Percentiles rank a stretch among this genome's conserved stretches.
These are phyloP conservation scores for Collybiopsis confluens DNA, from an alignment of 768 basidiomycete species.

Conservation along the genomic window DNA sequence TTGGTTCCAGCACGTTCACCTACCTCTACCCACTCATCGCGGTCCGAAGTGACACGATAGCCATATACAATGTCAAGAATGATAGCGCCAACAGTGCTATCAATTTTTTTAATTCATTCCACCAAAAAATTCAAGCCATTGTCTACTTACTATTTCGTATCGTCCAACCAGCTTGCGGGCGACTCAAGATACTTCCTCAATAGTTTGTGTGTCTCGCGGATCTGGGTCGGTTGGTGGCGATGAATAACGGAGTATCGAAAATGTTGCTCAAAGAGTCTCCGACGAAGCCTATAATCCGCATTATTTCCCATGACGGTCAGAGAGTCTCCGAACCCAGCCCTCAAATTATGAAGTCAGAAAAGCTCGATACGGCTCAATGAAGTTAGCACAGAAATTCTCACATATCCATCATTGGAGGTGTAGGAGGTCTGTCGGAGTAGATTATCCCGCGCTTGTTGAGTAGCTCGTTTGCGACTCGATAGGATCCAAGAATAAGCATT, in stretches of 20 bases:
- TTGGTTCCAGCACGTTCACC: neutral
- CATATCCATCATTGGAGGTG: slow-evolving; percentile 2
- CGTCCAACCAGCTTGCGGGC: neutral
- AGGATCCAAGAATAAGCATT: neutral
- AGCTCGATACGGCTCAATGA: too few species aligned
- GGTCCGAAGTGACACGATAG: slow-evolving; percentile 1
- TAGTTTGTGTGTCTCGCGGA: neutral
- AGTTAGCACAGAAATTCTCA: neutral
- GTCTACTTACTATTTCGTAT: neutral
- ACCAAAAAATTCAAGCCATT: neutral
- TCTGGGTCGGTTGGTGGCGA: neutral
- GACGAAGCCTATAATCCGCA: neutral
- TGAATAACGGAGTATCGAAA: neutral
- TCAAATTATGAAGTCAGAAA: neutral
- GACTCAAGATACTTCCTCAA: neutral
- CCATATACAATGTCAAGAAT: neutral
- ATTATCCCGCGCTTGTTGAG: neutral
- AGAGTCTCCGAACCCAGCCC: neutral
- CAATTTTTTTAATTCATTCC: neutral
- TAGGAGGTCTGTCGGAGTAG: slow-evolving; percentile 3
- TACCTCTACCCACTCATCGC: slow-evolving; percentile 1
- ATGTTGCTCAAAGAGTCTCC: neutral
- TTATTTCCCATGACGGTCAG: slow-evolving; percentile 1
- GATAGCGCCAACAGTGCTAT: neutral
- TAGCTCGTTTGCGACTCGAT: slow-evolving; percentile 2